Evolutionary conservation across 345 rosid genomes (phyloP).

Genomic region (Eutrema japonicum): DNA sequence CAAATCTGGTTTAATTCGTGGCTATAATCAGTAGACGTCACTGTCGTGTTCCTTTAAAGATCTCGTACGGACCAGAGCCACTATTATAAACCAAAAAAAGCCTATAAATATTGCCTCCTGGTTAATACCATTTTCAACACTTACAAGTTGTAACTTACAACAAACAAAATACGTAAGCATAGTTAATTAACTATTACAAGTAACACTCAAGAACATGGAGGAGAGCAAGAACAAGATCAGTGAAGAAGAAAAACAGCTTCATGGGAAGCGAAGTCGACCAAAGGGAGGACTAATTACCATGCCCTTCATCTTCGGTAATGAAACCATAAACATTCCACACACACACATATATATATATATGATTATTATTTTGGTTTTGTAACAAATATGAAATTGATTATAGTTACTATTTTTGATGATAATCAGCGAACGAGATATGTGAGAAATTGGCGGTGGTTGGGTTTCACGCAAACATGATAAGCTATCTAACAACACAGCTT

Average conservation of each 20-base stretch:
- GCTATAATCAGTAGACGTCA: constrained; percentile 39
- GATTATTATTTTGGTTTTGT: background rate
- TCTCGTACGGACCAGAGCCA: constrained; percentile 38
- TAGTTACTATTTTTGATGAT: background rate
- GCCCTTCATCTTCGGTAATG: constrained; percentile 78
- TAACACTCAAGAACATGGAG: constrained; percentile 40
- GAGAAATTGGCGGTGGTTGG: constrained; percentile 95
- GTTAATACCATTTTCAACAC: constrained; percentile 36
- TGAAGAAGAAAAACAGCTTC: constrained; percentile 44
- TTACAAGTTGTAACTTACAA: constrained; percentile 22
- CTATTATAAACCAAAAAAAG: constrained; percentile 21
- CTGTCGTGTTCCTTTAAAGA: constrained; percentile 14
- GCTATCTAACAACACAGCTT: constrained; percentile 79
- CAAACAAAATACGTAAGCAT: background rate
- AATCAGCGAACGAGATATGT: constrained; percentile 76
- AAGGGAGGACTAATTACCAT: constrained; percentile 70
- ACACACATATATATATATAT: background rate
- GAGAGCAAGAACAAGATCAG: constrained; percentile 42
- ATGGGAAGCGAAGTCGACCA: constrained; percentile 40
- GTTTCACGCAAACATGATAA: constrained; percentile 79
- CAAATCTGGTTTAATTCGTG: constrained; percentile 27
- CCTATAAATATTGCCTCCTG: constrained; percentile 35
- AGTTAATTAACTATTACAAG: constrained; percentile 7
- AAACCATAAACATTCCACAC: background rate
- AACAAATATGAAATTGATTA: background rate